Conservation (phyloP, 2,329 filamentous ascomycete genomes). For the Ascochyta koolunga region DNA sequence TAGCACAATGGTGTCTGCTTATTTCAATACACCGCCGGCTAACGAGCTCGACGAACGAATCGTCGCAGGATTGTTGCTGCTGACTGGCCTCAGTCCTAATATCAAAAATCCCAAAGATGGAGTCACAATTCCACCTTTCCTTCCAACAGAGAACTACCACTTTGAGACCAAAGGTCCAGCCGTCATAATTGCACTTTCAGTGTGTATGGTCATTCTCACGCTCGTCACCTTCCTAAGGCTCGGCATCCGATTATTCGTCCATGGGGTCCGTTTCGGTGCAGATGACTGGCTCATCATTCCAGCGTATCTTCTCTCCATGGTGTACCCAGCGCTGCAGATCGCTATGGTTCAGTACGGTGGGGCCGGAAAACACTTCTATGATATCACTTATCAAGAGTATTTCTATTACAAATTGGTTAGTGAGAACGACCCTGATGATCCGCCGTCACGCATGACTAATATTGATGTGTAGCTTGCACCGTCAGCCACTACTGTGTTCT, state of each 20-base stretch:
- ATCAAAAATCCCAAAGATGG: constrained; percentile 8
- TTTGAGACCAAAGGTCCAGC: constrained; percentile 9
- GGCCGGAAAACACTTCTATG: constrained; percentile 11
- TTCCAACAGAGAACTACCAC: constrained; percentile 3
- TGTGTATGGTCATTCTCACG: constrained; percentile 8
- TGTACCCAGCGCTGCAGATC: constrained; percentile 10
- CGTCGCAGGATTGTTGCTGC: constrained; percentile 3
- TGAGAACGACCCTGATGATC: background rate
- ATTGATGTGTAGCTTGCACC: constrained; percentile 5
- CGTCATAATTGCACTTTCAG: constrained; percentile 6
- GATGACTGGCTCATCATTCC: constrained; percentile 15
- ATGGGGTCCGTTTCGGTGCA: constrained; percentile 9
- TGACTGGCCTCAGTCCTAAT: constrained; percentile 1
- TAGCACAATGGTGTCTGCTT: constrained; percentile 10
- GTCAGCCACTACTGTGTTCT: constrained; percentile 7
- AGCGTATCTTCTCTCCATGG: constrained; percentile 9
- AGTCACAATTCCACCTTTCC: constrained; percentile 8
- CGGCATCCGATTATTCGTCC: constrained; percentile 9
- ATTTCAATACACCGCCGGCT: constrained; percentile 10
- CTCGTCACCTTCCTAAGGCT: constrained; percentile 7
- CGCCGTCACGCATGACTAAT: background rate
- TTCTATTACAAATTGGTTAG: constrained; percentile 7
- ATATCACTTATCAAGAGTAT: constrained; percentile 14
- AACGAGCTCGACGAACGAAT: constrained; percentile 8
- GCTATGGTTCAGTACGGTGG: constrained; percentile 10